phyloP scores from a whole-genome alignment of 192 early-diverging fungal genomes.

The Coemansia sp. region DNA sequence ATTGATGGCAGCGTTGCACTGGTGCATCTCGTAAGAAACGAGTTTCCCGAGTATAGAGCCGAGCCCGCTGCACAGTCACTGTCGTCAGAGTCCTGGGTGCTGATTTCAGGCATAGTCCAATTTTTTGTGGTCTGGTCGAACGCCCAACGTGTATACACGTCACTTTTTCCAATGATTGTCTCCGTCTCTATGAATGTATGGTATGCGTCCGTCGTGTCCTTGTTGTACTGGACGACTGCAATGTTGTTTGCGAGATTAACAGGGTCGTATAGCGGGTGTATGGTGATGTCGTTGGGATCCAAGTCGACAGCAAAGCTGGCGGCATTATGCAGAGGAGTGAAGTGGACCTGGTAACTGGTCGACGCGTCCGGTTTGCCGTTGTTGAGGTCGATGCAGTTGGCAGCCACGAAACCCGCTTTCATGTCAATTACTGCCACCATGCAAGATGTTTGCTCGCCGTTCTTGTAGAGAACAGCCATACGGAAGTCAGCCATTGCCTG shows the following conservation, averaged over 20 bases:
- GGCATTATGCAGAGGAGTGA: constrained; percentile 6
- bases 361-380: background rate
- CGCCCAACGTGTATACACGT: background rate
- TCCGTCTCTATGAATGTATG: background rate
- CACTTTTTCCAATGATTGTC: too few species aligned
- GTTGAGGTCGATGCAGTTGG: constrained; percentile 28
- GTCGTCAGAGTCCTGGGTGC: background rate
- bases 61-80: background rate
- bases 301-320: background rate
- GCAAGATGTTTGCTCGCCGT: constrained; percentile 39
- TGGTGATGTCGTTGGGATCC: constrained; percentile 7
- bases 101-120: background rate
- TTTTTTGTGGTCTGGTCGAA: background rate
- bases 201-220: background rate
- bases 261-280: constrained; percentile 30
- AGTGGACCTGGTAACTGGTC: constrained; percentile 18
- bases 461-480: constrained; percentile 23
- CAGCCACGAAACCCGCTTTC: constrained; percentile 30
- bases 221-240: constrained; percentile 18
- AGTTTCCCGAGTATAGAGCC: constrained; percentile 26
- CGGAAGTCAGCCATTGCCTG: constrained; percentile 6
- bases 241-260: constrained; percentile 39
- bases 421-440: constrained; percentile 35
- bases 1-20: constrained; percentile 21
- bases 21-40: constrained; percentile 27